A percentile compares a stretch with the other conserved stretches of the same genome.
These are phyloP conservation scores for Dovyalis caffra DNA, from an alignment of 345 rosid species.

Conservation along the genomic window DNA sequence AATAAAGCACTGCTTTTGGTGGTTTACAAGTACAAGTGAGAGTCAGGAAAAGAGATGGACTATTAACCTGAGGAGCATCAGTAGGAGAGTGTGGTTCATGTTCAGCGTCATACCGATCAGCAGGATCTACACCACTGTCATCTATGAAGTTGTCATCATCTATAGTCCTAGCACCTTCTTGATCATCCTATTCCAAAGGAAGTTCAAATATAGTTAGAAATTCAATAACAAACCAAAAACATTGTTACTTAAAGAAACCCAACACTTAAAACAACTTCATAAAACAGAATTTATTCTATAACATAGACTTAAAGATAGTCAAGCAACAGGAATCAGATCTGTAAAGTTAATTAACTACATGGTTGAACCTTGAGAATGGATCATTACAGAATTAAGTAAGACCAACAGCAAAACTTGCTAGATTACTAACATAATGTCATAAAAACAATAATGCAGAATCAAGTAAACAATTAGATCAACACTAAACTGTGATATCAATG, in stretches of 20 bases:
- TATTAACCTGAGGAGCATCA: constrained; percentile 74
- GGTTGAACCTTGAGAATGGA: neutral
- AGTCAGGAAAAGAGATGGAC: neutral
- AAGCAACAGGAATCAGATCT: neutral
- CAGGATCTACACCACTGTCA: constrained; percentile 85
- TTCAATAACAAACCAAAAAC: neutral
- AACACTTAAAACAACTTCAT: neutral
- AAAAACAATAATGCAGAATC: neutral
- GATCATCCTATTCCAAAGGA: constrained; percentile 63
- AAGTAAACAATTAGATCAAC: neutral
- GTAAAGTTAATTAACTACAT: neutral
- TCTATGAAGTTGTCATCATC: constrained; percentile 96
- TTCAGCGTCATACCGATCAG: constrained; percentile 68
- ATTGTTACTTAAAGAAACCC: neutral
- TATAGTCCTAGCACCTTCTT: constrained; percentile 72
- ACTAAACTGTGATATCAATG: neutral
- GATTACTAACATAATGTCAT: neutral
- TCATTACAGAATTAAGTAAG: neutral
- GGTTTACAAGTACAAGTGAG: neutral
- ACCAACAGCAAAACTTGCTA: neutral
- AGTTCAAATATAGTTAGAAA: neutral
- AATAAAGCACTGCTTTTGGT: neutral
- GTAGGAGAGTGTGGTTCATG: constrained; percentile 55
- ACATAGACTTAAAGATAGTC: neutral
- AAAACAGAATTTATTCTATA: neutral